A percentile compares a stretch with the other conserved stretches of the same genome.
phyloP scores from a whole-genome alignment of 1,284 basidiomycete genomes.

The Apiotrichum mycotoxinovorans region DNA sequence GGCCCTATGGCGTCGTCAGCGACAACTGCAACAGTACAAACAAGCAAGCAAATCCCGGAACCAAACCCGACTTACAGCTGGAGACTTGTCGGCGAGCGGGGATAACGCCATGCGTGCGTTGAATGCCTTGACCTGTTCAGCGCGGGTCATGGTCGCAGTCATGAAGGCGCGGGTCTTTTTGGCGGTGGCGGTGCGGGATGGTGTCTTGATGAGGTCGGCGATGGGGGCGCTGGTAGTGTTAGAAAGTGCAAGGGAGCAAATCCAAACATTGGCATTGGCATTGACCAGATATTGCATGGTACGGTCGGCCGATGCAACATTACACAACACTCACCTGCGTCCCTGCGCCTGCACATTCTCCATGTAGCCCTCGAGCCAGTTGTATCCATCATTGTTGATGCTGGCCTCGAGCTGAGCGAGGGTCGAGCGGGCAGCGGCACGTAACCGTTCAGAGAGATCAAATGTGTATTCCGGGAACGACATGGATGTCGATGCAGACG shows the following conservation, averaged over 20 bases:
- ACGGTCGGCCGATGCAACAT: not conserved
- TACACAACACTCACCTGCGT: slow-evolving; percentile 16
- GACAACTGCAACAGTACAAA: not conserved
- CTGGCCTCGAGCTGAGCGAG: slow-evolving; percentile 38
- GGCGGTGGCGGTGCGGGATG: slow-evolving; percentile 43
- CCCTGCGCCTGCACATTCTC: slow-evolving; percentile 32
- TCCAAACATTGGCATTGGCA: not conserved
- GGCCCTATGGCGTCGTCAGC: slow-evolving; percentile 17
- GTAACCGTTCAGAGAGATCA: slow-evolving; percentile 32
- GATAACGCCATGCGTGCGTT: slow-evolving; percentile 35
- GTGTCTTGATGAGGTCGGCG: slow-evolving; percentile 48
- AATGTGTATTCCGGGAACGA: slow-evolving; percentile 35
- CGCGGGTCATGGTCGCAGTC: slow-evolving; percentile 24
- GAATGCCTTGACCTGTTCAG: slow-evolving; percentile 20
- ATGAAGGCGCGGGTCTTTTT: slow-evolving; percentile 47
- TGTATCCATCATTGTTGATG: slow-evolving; percentile 42
- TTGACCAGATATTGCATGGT: too few relatives aligned
- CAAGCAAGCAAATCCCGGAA: not conserved
- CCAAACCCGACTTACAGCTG: slow-evolving; percentile 17
- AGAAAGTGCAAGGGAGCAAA: not conserved
- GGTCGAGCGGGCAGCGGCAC: slow-evolving; percentile 29
- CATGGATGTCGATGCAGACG: slow-evolving; percentile 7
- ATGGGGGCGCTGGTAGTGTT: slow-evolving; percentile 34
- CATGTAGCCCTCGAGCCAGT: slow-evolving; percentile 48
- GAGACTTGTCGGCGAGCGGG: slow-evolving; percentile 27